Base-by-base conservation (phyloP, 345 rosid species). In the Eucalyptus caleyi region DNA sequence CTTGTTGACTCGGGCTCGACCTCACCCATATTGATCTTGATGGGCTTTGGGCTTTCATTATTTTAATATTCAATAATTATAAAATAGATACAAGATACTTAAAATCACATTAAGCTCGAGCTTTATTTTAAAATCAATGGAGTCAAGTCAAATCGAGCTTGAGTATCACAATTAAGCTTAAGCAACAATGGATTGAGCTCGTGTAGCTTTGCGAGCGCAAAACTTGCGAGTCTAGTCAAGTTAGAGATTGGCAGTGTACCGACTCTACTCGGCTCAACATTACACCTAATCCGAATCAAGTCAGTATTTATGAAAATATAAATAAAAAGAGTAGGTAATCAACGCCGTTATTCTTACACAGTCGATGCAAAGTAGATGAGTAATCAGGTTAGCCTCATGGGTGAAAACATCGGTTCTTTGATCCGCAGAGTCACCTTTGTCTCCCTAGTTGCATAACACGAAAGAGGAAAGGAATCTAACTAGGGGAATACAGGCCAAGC, bases 1-100 rank as follows among this genome's bases (percentile, higher is more conserved):
- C 32, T 60, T 60, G 32, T 60, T 16, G 0, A 60, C 15, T 60
- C 0, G 1, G 3, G 67, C 67, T 27, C 0, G 16, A 60, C 16
- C 32, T 26, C 7, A 27, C n/a, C 67, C 14, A 27, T 27, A 60
- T 27, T 60, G 16, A 27, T 27, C 32, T 60, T 12, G 32, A 60
- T 60, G 7, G 16, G 69, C 69, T 60, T 13, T 60, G 32, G 32
- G 32, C n/a, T 60, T 60, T 60, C 32, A 60, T 30, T 27, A 30
- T 60, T 27, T 60, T 11, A 27, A 56, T 27, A 30, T 60, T 60
- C 16, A 12, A 60, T 60, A 60, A 27, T 60, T 60, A 0, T 60
- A 5, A 27, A 60, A 27, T 60, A 60, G 67, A 60, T 16, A 27
- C 69, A 60, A 60, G 69, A 60, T 60, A 60, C 69, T 12, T 27